Base-by-base conservation (phyloP, 768 basidiomycete genomes). In the Pleurotus sapidus region DNA sequence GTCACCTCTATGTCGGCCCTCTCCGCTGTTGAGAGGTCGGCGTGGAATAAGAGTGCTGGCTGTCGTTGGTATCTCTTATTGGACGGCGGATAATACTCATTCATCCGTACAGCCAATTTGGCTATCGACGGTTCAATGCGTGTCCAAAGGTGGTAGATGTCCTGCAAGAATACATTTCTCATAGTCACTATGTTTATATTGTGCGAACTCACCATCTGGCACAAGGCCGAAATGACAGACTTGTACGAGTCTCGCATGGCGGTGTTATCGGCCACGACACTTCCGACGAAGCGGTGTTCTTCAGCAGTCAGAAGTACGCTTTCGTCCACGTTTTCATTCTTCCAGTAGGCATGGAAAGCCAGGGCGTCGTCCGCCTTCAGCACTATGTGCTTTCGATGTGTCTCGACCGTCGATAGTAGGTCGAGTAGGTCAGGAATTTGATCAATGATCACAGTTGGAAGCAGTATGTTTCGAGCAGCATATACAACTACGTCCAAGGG, bases 61-160 rank as follows among this genome's bases (percentile, higher is more conserved):
- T 58, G 43, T 46, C 42, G 46, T 39, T 55, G 40, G 46, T 54
- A 59, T 24, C 59, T 57, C 25, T 64, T 56, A 57, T 70, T 63
- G 14, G 72, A 60, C 46, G 67, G 64, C 8, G 71, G 73, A 54
- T 75, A 72, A 62, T 79, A 80, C 61, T 77, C 71, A 45, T 77
- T 71, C 60, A 76, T 75, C 5, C 71, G 71, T 39, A 72, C 57
- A 64, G 73, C 69, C 56, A 74, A 74, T 34, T 73, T 67, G 5
- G 68, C 58, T 53, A 74, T 64, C 15, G 70, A 72, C 2, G 61
- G 60, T 24, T 63, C 58, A 18, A 57, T 49, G 18, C 58, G 53
- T 3, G 67, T 63, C 71, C 73, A 74, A n/a, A 70, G 54, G n/a
- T 64, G 58, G 57, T 69, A 65, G 23, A 77, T 54, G 57, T 77